phyloP scores from a whole-genome alignment of 169 alveolate species.

The Sarcocystis neurona region DNA sequence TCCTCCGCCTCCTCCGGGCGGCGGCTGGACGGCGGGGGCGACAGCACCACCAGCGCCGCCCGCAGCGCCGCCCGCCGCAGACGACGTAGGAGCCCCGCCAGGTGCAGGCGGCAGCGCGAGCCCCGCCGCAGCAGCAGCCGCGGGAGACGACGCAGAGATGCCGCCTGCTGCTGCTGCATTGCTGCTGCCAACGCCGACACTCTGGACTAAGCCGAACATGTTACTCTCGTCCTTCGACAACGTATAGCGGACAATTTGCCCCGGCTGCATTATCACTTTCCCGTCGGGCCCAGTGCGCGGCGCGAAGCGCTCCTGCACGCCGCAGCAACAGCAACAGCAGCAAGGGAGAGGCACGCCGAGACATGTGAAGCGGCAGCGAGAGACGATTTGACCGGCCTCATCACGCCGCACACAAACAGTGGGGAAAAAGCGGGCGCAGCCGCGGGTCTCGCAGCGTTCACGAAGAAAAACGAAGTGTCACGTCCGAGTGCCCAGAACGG shows the following conservation, averaged over 20 bases:
- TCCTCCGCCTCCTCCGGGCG: neutral
- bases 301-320: neutral
- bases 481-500: too few species aligned
- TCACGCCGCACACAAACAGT: too few species aligned
- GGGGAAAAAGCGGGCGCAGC: too few species aligned
- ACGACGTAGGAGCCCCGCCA: too few species aligned
- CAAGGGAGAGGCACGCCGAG: neutral
- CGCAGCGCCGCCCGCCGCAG: too few species aligned
- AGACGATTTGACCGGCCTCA: too few species aligned
- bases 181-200: slow-evolving; percentile 54
- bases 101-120: too few species aligned
- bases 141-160: neutral
- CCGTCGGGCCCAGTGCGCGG: slow-evolving; percentile 23
- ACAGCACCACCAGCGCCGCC: too few species aligned
- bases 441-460: too few species aligned
- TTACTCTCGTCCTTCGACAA: slow-evolving; percentile 68
- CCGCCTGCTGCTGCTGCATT: neutral
- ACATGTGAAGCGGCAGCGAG: too few species aligned
- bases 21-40: slow-evolving; percentile 4
- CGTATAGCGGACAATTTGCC: slow-evolving; percentile 65
- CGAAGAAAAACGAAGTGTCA: too few species aligned
- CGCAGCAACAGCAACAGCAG: neutral
- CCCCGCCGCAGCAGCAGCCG: too few species aligned
- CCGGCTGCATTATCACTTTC: slow-evolving; percentile 48
- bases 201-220: slow-evolving; percentile 70